phyloP scores from a whole-genome alignment of 129 eudicot genomes.

The Smallanthus sonchifolius region DNA sequence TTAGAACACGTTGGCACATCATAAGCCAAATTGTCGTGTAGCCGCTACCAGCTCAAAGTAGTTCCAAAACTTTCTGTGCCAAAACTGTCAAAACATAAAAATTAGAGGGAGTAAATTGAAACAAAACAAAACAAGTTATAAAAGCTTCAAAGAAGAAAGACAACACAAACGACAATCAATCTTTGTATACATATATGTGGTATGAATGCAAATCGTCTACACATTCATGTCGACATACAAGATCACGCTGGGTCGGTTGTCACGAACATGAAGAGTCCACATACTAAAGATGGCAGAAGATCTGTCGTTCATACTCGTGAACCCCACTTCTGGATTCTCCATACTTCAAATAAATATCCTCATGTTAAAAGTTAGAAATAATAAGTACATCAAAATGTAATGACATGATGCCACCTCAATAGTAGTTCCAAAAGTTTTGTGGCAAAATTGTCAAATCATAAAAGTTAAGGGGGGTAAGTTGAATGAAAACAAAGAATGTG shows the following conservation, averaged over 20 bases:
- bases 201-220: background rate
- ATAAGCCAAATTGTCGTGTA: constrained; percentile 5
- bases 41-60: background rate
- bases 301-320: constrained; percentile 8
- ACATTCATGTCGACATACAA: constrained; percentile 2
- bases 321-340: constrained; percentile 12
- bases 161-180: constrained; percentile 22
- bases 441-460: background rate
- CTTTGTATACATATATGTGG: background rate
- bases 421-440: background rate
- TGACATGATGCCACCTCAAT: background rate
- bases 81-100: background rate
- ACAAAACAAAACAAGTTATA: constrained; percentile 1
- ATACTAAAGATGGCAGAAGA: background rate
- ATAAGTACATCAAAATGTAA: too few relatives aligned
- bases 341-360: background rate
- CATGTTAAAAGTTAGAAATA: background rate
- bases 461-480: background rate
- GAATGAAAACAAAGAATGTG: constrained; percentile 5
- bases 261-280: background rate
- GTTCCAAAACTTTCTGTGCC: constrained; percentile 2
- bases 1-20: background rate
- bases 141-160: constrained; percentile 15
- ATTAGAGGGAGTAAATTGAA: background rate
- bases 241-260: background rate